A percentile compares a stretch with the other conserved stretches of the same genome.
These are phyloP conservation scores for Pythium guiyangense DNA, from an alignment of 352 stramenopile species.

Conservation along the genomic window DNA sequence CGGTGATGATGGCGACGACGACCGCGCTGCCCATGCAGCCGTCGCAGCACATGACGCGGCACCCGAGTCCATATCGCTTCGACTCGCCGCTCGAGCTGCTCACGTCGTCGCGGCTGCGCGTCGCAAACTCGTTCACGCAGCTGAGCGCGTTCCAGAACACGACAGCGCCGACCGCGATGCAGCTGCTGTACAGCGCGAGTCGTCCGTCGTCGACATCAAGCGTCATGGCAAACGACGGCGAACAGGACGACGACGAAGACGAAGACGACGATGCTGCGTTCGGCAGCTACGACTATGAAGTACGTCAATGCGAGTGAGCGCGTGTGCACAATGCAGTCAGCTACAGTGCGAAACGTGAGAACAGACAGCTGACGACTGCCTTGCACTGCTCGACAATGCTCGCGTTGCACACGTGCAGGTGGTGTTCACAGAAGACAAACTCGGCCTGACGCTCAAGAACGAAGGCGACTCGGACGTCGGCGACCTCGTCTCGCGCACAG, in stretches of 20 bases:
- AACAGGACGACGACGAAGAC: conserved; percentile 11
- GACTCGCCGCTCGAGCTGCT: too few relatives aligned
- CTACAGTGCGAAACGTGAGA: too few relatives aligned
- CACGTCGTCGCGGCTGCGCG: conserved; percentile 5
- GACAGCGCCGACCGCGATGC: not conserved
- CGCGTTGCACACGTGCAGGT: conserved; percentile 17
- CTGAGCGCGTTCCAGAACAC: conserved; percentile 4
- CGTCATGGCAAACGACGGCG: conserved; percentile 13
- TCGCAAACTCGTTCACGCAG: conserved; percentile 4
- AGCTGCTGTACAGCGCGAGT: conserved; percentile 4
- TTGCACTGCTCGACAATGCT: not conserved
- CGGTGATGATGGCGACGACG: too few relatives aligned
- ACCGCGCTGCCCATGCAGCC: too few relatives aligned
- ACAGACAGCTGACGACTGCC: not conserved
- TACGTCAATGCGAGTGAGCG: not conserved
- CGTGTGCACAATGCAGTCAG: too few relatives aligned
- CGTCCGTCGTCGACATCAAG: conserved; percentile 16
- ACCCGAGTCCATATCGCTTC: too few relatives aligned
- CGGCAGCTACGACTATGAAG: conserved; percentile 13
- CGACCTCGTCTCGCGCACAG: conserved; percentile 26
- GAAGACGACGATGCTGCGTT: conserved; percentile 7
- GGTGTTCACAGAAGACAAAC: conserved; percentile 51
- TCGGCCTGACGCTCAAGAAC: conserved; percentile 49
- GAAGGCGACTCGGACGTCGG: conserved; percentile 18
- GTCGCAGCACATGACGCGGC: too few relatives aligned